Conservation (phyloP, 1,284 basidiomycete species). For the Malassezia yamatoensis region DNA sequence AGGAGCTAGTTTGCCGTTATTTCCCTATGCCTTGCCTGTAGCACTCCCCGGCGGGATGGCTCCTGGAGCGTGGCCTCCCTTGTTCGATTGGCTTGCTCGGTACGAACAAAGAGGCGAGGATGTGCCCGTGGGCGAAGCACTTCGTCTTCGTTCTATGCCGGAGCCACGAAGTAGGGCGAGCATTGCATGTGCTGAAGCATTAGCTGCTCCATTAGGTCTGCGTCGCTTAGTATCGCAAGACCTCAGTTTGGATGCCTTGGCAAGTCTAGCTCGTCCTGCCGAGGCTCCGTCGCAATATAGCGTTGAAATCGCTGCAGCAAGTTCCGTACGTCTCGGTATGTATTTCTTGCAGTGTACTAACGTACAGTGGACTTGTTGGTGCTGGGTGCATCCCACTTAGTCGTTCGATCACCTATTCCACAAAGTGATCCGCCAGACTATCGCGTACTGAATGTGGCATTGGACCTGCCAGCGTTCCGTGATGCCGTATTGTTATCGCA, state of each 20-base stretch:
- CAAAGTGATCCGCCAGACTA: not conserved
- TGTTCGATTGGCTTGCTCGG: not conserved
- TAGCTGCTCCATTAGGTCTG: not conserved
- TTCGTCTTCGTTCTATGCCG: not conserved
- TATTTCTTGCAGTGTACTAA: not conserved
- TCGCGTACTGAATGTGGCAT: constrained; percentile 24
- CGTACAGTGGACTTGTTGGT: constrained; percentile 38
- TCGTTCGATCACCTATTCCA: constrained; percentile 17
- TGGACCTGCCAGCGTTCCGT: constrained; percentile 33
- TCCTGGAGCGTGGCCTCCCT: not conserved
- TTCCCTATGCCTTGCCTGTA: constrained; percentile 2
- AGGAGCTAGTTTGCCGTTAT: not conserved
- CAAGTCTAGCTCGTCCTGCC: not conserved
- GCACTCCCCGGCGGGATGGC: not conserved
- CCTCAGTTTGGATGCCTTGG: not conserved
- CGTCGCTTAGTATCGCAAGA: not conserved
- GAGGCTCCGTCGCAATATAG: not conserved
- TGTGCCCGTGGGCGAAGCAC: not conserved
- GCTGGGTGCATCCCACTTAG: constrained; percentile 38
- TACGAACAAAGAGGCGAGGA: not conserved
- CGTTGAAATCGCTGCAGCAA: constrained; percentile 21
- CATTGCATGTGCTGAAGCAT: not conserved
- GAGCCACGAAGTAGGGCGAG: not conserved
- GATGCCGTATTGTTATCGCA: constrained; percentile 38
- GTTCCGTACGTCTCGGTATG: constrained; percentile 23